Evolutionary conservation across 2,329 filamentous ascomycete species (phyloP), one percentile per base, ranked within the genome.

Genomic region (Pleurostoma richardsiae): DNA sequence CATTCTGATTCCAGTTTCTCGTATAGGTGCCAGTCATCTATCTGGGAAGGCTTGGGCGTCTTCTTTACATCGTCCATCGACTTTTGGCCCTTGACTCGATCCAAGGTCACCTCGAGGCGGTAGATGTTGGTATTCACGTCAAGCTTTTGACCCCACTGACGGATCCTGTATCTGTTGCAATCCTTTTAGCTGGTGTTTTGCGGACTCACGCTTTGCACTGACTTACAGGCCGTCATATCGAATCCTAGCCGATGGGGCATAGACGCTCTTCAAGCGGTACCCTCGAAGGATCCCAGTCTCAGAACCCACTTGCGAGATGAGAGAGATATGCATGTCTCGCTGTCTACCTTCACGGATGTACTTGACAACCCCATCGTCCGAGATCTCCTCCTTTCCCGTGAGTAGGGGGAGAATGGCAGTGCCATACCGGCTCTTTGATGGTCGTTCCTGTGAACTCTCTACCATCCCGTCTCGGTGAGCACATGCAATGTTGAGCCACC

Each of bases 211-310:
- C 19, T 19, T 19, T 19, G 19, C 19, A 19, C 19, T 19, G 19
- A 65, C 76, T 60, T 63, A 81, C 76, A 80, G 52, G 43, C 79
- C 79, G 55, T 83, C 79, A 50, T 81, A 82, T 49, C 79, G 66
- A 29, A 82, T 56, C 3, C 79, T 79, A 3, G 66, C 74, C 33
- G 58, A 56, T 1, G 79, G 79, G 4, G 79, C 76, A 47, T 73
- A 67, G 2, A 69, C 64, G 46, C 78, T 81, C 51, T 69, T 69
- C 26, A 82, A 64, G 30, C 59, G 62, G 49, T 74, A 63, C 3
- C 78, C 77, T 41, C 79, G 63, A 28, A 83, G 58, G n/a, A 83
- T 64, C 19, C 76, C 72, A 40, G 80, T 70, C 8, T 67, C 65
- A 4, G 65, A 64, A 11, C 77, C 77, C 28, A 77, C 71, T 41